These are phyloP conservation scores for Fagopyrum homotropicum DNA, from an alignment of 148 eudicot genomes.

Conservation along the genomic window DNA sequence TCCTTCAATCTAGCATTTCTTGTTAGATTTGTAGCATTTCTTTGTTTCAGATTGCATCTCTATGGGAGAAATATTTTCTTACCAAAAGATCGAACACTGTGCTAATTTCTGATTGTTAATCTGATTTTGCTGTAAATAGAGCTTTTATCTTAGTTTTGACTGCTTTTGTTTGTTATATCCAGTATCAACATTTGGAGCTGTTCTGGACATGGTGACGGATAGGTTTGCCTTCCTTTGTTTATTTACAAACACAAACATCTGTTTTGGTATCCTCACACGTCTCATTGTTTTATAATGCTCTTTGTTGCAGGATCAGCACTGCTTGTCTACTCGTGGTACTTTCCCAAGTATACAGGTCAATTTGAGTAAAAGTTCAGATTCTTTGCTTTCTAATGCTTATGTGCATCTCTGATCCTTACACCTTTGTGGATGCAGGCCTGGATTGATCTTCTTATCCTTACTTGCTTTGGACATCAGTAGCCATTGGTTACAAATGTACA, in stretches of 20 bases:
- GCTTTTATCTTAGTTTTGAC: neutral
- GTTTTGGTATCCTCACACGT: neutral
- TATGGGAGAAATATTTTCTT: neutral
- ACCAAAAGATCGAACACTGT: neutral
- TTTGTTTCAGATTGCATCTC: too few relatives aligned
- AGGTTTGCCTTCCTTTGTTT: neutral
- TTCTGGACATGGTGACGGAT: conserved; percentile 59
- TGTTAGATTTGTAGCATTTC: neutral
- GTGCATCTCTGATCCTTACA: conserved; percentile 16
- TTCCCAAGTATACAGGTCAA: conserved; percentile 85
- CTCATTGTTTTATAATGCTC: neutral
- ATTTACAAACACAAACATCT: neutral
- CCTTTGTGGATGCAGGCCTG: conserved; percentile 48
- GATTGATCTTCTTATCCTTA: conserved; percentile 72
- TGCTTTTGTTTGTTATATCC: conserved; percentile 12
- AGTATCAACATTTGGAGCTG: conserved; percentile 93
- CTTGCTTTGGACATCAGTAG: conserved; percentile 91
- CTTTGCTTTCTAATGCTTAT: neutral
- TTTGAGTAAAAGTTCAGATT: neutral
- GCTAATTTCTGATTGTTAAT: neutral
- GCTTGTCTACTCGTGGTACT: conserved; percentile 89
- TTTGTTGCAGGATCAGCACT: conserved; percentile 77
- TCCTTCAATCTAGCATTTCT: neutral
- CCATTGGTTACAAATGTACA: conserved; percentile 99
- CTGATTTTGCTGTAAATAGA: neutral